Evolutionary conservation across 805 yeast species (phyloP).

Genomic region (Huiozyma naganishii): DNA sequence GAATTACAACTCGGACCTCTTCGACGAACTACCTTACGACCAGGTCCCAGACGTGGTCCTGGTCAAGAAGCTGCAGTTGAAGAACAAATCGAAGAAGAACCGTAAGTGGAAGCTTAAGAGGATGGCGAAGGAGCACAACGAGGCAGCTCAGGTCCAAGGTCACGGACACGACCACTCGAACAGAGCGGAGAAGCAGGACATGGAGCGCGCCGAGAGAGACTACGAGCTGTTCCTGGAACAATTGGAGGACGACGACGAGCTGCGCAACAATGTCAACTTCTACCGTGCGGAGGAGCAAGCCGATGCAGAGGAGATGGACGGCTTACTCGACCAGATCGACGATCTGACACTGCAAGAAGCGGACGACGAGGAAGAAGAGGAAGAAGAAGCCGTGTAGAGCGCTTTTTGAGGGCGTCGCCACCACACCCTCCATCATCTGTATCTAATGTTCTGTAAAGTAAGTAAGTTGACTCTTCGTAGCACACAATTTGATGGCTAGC

Average conservation of each 20-base stretch:
- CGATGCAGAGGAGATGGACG: slow-evolving; percentile 73
- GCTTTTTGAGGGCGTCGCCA: slow-evolving; percentile 4
- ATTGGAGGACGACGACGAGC: slow-evolving; percentile 91
- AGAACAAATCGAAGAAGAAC: slow-evolving; percentile 60
- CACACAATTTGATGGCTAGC: too few relatives aligned
- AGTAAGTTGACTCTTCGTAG: too few relatives aligned
- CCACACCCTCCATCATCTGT: background rate
- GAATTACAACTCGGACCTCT: slow-evolving; percentile 79
- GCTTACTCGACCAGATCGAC: slow-evolving; percentile 86
- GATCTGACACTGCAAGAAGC: slow-evolving; percentile 72
- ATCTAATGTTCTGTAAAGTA: too few relatives aligned
- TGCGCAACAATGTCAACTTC: slow-evolving; percentile 80
- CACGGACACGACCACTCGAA: slow-evolving; percentile 36
- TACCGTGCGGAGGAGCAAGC: slow-evolving; percentile 49
- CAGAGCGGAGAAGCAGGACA: slow-evolving; percentile 76
- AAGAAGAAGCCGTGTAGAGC: background rate
- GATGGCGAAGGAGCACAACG: slow-evolving; percentile 93
- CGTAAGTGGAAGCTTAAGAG: slow-evolving; percentile 90
- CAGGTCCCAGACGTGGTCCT: slow-evolving; percentile 79
- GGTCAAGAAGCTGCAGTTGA: slow-evolving; percentile 79
- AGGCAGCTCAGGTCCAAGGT: slow-evolving; percentile 56
- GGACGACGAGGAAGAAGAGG: slow-evolving; percentile 5
- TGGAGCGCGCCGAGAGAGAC: slow-evolving; percentile 86
- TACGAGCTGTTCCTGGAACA: slow-evolving; percentile 93
- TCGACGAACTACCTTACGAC: slow-evolving; percentile 55